Evolutionary conservation across 1,139 yeast species (phyloP), one percentile per base, ranked within the genome.

Genomic region (Blastobotrys serpentis): DNA sequence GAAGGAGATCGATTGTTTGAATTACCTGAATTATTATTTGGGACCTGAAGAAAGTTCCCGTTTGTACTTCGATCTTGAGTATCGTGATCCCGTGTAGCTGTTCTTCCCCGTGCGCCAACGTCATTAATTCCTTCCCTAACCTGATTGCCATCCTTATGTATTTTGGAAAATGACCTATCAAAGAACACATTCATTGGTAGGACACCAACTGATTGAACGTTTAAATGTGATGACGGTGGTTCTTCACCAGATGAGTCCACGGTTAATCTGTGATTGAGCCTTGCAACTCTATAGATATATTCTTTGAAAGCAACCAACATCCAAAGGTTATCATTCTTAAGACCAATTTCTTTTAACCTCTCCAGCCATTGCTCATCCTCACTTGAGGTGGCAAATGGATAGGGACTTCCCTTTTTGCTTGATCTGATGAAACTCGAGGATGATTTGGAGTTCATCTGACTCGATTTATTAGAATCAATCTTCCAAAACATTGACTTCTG

Each of bases 291-390:
- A 56, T 70, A 75, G 5, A 89, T 76, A 58, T 88, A 86, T 40
- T 82, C 83, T 50, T 90, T 73, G 46, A 88, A 62, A 2, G 51
- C 56, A 3, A 56, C 49, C 4, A 92, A 70, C 65, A 90, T 92
- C 98, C 98, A 90, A 18, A 87, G 61, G 46, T 89, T 95, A 11
- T 73, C 75, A 14, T 81, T 86, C 16, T 74, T 76, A 43, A 90
- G 69, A 0, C 97, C 98, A 14, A 86, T 73, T 1, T 83, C 74
- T 47, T 79, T 77, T 45, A 92, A 69, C 53, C 83, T 79, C 30
- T 78, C 78, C 17, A 88, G 69, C 89, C 95, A 88, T 39, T 78
- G 77, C 54, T 79, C 78, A 64, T 92, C 98, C 50, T 84, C 92
- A 1, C 61, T 53, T 4, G 49, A 39, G 6, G 51, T 42, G 1